A percentile compares a stretch with the other conserved stretches of the same genome.
Conservation (phyloP, 2,329 filamentous ascomycete species). For the Exserohilum turcica region DNA sequence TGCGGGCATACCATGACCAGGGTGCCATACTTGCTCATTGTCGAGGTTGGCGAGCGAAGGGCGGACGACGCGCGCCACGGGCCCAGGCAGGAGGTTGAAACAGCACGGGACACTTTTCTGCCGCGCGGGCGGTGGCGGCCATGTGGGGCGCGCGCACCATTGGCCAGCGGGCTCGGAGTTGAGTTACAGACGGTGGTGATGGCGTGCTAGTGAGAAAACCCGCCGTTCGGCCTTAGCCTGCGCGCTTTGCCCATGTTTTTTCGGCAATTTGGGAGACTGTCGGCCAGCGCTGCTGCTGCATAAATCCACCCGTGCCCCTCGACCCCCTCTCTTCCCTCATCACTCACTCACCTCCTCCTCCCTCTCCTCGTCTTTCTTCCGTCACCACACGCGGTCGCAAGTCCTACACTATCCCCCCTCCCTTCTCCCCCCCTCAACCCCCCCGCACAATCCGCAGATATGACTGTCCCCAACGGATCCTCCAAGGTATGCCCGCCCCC, state of each 20-base stretch:
- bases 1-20: slow-evolving; percentile 73
- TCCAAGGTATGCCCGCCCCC: slow-evolving; percentile 37
- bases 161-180: slow-evolving; percentile 14
- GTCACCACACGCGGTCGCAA: slow-evolving; percentile 41
- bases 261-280: slow-evolving; percentile 32
- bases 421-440: slow-evolving; percentile 20
- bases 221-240: slow-evolving; percentile 2
- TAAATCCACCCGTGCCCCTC: slow-evolving; percentile 41
- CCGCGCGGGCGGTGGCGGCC: slow-evolving; percentile 6
- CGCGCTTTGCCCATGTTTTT: slow-evolving; percentile 25
- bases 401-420: slow-evolving; percentile 43
- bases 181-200: slow-evolving; percentile 9
- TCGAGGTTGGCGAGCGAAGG: slow-evolving; percentile 23
- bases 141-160: slow-evolving; percentile 13
- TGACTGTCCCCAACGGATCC: slow-evolving; percentile 37
- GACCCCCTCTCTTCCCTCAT: slow-evolving; percentile 14
- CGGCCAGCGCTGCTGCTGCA: slow-evolving; percentile 27
- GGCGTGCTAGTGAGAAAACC: slow-evolving; percentile 22
- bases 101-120: slow-evolving; percentile 25
- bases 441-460: slow-evolving; percentile 19
- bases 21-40: slow-evolving; percentile 91
- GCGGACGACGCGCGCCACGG: slow-evolving; percentile 10
- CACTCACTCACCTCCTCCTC: slow-evolving; percentile 9
- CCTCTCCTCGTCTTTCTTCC: slow-evolving; percentile 16
- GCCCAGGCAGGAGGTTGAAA: background rate